Evolutionary conservation across 352 stramenopile species (phyloP).

Genomic region (Halophytophthora polymorphica): DNA sequence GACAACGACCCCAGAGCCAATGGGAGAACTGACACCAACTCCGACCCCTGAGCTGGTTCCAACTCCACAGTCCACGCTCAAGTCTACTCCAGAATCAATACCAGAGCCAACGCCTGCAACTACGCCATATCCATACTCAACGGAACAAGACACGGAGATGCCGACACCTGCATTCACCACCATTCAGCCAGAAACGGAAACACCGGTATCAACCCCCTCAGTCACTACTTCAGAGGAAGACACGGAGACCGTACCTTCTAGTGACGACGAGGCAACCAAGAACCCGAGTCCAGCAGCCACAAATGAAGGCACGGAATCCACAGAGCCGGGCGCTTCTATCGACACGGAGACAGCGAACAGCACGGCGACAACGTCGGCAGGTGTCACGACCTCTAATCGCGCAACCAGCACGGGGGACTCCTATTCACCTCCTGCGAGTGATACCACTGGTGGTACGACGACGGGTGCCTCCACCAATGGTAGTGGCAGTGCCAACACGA

Average conservation of each 20-base stretch:
- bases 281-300: background rate
- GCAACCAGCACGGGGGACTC: slow-evolving; percentile 1
- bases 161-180: background rate
- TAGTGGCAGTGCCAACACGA: slow-evolving; percentile 3
- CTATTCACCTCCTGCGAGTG: background rate
- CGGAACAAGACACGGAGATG: slow-evolving; percentile 5
- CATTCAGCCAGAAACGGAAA: no score
- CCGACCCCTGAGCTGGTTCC: no score
- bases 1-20: no score
- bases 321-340: background rate
- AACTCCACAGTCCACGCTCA: no score
- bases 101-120: slow-evolving; percentile 2
- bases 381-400: background rate
- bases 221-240: no score
- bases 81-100: no score
- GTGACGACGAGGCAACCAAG: background rate
- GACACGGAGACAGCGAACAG: background rate
- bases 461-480: background rate
- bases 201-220: no score
- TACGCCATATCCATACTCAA: slow-evolving; percentile 1
- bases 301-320: background rate
- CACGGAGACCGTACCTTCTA: no score
- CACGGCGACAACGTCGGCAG: background rate
- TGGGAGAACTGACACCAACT: no score
- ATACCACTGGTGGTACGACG: background rate